Percentiles rank a stretch among this genome's conserved stretches.
phyloP scores from a whole-genome alignment of 148 eudicot genomes.

The Diospyros kaki region DNA sequence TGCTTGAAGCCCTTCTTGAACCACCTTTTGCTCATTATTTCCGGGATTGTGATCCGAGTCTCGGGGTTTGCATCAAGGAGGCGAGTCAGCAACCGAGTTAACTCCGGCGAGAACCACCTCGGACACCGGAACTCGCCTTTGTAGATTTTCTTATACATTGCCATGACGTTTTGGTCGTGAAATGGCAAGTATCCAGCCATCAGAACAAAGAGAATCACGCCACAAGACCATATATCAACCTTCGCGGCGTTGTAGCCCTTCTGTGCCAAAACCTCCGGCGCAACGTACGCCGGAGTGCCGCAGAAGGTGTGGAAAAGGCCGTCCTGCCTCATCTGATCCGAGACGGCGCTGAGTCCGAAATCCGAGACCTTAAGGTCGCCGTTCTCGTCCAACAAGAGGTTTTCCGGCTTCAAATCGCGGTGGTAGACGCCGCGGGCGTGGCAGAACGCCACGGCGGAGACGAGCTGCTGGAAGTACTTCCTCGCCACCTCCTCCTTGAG shows the following conservation, averaged over 20 bases:
- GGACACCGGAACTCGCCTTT: conserved; percentile 56
- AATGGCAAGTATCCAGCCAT: conserved; percentile 67
- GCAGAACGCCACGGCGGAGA: conserved; percentile 55
- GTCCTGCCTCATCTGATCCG: conserved; percentile 50
- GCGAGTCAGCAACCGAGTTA: conserved; percentile 29
- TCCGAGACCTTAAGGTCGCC: conserved; percentile 64
- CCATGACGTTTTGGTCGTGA: conserved; percentile 50
- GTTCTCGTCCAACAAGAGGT: conserved; percentile 45
- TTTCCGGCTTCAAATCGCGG: conserved; percentile 63
- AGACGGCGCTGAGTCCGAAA: conserved; percentile 53
- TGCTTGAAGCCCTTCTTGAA: conserved; percentile 62
- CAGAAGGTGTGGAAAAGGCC: conserved; percentile 61
- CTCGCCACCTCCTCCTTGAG: conserved; percentile 51
- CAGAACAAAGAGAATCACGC: conserved; percentile 46
- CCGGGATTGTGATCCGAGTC: conserved; percentile 50
- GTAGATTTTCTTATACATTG: conserved; percentile 56
- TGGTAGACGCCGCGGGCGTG: conserved; percentile 61
- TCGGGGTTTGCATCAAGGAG: conserved; percentile 50
- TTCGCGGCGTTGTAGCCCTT: conserved; percentile 59
- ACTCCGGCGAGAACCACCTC: conserved; percentile 55
- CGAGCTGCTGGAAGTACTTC: conserved; percentile 54
- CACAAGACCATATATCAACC: conserved; percentile 60
- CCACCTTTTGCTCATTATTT: conserved; percentile 59
- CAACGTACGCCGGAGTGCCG: conserved; percentile 64
- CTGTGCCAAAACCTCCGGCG: conserved; percentile 49